Evolutionary conservation across 2,329 filamentous ascomycete genomes (phyloP).

Genomic region (Xylaria sp.): DNA sequence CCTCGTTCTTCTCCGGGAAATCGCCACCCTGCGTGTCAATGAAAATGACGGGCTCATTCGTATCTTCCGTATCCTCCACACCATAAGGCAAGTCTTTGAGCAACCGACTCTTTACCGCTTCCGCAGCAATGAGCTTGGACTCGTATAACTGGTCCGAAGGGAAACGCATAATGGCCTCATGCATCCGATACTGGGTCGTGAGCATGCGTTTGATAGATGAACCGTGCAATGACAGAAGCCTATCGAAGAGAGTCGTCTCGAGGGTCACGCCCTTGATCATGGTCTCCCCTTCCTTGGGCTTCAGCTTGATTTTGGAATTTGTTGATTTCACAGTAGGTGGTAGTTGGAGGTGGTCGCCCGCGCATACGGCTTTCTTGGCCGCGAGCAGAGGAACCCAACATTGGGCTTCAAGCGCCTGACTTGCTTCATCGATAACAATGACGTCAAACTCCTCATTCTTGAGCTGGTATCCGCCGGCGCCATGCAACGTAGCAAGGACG

Average conservation of each 20-base stretch:
- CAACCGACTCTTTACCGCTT: constrained; percentile 78
- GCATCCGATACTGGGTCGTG: constrained; percentile 98
- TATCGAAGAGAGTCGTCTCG: constrained; percentile 93
- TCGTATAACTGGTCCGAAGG: constrained; percentile 91
- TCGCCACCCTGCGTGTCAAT: constrained; percentile 97
- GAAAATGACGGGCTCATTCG: constrained; percentile 86
- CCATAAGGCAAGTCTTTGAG: constrained; percentile 82
- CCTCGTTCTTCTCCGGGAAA: constrained; percentile 84
- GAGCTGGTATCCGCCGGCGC: constrained; percentile 86
- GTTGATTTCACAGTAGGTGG: constrained; percentile 93
- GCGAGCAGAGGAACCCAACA: constrained; percentile 92
- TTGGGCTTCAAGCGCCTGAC: constrained; percentile 94
- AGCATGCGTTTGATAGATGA: constrained; percentile 90
- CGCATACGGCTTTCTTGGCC: constrained; percentile 86
- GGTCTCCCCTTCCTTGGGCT: constrained; percentile 51
- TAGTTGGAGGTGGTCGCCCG: constrained; percentile 93
- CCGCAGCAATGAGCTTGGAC: constrained; percentile 81
- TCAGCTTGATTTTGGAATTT: constrained; percentile 59
- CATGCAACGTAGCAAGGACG: constrained; percentile 91
- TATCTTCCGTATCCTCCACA: constrained; percentile 85
- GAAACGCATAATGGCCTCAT: constrained; percentile 94
- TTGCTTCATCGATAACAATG: constrained; percentile 95
- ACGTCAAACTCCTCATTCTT: constrained; percentile 87
- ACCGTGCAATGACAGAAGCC: constrained; percentile 84
- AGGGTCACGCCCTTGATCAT: constrained; percentile 69